Conservation (phyloP, 116 monocot genomes). For the Papilionanthe hybrid region DNA sequence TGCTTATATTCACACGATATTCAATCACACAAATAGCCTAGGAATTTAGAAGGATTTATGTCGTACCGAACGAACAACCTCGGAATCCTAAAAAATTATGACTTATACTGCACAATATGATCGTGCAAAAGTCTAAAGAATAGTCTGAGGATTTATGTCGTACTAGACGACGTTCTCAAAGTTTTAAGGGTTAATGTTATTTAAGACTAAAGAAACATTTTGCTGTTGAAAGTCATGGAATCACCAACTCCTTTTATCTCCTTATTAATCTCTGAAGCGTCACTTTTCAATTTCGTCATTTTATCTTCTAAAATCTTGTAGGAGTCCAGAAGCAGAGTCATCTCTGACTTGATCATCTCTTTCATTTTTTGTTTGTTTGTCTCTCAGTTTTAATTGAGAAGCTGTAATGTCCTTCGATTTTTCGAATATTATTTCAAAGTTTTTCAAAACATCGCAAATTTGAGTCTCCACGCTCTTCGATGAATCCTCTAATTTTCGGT, state of each 20-base stretch:
- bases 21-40: too few relatives aligned
- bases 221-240: slow-evolving; percentile 61
- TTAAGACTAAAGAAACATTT: too few relatives aligned
- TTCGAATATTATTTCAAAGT: slow-evolving; percentile 57
- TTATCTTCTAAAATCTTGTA: slow-evolving; percentile 49
- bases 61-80: too few relatives aligned
- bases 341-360: slow-evolving; percentile 40
- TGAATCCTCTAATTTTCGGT: slow-evolving; percentile 31
- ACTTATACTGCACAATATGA: too few relatives aligned
- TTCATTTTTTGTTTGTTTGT: slow-evolving; percentile 55
- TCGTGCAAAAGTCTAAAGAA: too few relatives aligned
- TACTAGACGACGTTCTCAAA: too few relatives aligned
- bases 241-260: slow-evolving; percentile 51
- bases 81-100: too few relatives aligned
- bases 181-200: too few relatives aligned
- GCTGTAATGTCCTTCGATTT: slow-evolving; percentile 50
- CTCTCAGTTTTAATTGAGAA: slow-evolving; percentile 42
- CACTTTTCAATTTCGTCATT: slow-evolving; percentile 52
- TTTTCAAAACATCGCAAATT: slow-evolving; percentile 46
- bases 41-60: too few relatives aligned
- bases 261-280: slow-evolving; percentile 47
- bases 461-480: slow-evolving; percentile 41
- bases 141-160: too few relatives aligned
- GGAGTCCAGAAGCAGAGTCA: slow-evolving; percentile 46
- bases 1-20: too few relatives aligned